These are phyloP conservation scores for Leccinum rimulosum DNA, from an alignment of 768 basidiomycete species.

Conservation along the genomic window DNA sequence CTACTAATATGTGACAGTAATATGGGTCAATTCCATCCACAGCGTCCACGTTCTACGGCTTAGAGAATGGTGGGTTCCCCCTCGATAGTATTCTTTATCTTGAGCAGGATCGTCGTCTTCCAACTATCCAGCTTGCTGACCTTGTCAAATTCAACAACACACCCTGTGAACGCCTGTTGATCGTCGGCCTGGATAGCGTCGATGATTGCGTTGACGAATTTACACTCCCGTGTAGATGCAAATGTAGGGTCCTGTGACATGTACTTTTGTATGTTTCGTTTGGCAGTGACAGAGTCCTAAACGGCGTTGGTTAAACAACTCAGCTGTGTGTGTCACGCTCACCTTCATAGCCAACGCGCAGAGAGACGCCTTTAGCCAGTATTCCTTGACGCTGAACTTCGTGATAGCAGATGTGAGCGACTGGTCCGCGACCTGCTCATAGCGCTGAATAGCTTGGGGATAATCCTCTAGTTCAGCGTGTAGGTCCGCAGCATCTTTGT, in stretches of 20 bases:
- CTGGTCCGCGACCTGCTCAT: constrained; percentile 86
- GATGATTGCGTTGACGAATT: constrained; percentile 75
- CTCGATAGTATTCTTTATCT: constrained; percentile 81
- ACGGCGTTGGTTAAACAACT: constrained; percentile 10
- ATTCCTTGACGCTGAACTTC: constrained; percentile 99
- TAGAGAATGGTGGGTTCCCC: constrained; percentile 45
- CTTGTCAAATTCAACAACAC: constrained; percentile 91
- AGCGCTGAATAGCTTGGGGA: constrained; percentile 79
- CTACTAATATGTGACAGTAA: background rate
- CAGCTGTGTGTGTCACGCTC: constrained; percentile 29
- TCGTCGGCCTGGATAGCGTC: constrained; percentile 77
- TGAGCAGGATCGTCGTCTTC: constrained; percentile 90
- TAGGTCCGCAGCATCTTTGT: constrained; percentile 94
- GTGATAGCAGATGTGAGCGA: constrained; percentile 80
- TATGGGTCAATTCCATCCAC: constrained; percentile 1
- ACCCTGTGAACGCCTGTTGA: constrained; percentile 70
- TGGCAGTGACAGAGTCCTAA: constrained; percentile 83
- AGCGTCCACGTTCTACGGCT: constrained; percentile 5
- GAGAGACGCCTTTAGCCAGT: constrained; percentile 84
- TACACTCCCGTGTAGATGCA: constrained; percentile 84
- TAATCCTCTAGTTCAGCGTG: constrained; percentile 89
- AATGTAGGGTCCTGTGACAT: constrained; percentile 83
- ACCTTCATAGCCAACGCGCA: constrained; percentile 89
- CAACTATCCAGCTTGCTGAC: constrained; percentile 92
- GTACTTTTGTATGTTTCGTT: constrained; percentile 77